A percentile compares a stretch with the other conserved stretches of the same genome.
These are phyloP conservation scores for Euphorbia pulcherrima DNA, from an alignment of 345 rosid species.

Conservation along the genomic window DNA sequence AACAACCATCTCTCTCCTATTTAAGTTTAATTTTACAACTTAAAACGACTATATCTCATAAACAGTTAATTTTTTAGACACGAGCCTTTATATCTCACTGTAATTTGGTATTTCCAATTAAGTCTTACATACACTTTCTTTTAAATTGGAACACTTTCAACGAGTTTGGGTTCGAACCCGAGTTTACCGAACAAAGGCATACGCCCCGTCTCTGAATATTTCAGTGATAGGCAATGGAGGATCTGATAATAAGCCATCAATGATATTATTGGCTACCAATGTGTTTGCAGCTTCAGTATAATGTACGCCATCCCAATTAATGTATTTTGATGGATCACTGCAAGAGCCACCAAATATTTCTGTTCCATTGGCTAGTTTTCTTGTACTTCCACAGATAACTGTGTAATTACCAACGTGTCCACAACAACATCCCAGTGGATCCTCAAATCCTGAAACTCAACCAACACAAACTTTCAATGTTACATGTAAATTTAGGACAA, in stretches of 20 bases:
- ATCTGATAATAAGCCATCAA: constrained; percentile 32
- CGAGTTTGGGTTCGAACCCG: no score
- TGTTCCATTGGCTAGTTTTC: constrained; percentile 20
- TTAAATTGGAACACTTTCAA: no score
- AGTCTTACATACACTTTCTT: no score
- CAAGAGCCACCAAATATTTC: constrained; percentile 11
- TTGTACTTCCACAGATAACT: constrained; percentile 24
- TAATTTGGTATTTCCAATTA: no score
- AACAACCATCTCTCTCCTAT: no score
- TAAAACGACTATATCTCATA: no score
- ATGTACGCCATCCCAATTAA: constrained; percentile 39
- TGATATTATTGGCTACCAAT: constrained; percentile 27
- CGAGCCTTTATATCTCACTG: not conserved
- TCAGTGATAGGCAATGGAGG: constrained; percentile 24
- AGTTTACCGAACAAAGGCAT: no score
- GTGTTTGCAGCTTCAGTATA: constrained; percentile 34
- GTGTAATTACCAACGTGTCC: constrained; percentile 18
- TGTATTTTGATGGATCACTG: constrained; percentile 24
- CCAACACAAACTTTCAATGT: not conserved
- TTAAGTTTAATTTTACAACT: no score
- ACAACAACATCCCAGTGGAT: constrained; percentile 26
- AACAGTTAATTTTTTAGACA: no score
- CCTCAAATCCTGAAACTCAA: constrained; percentile 23
- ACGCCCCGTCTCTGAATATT: constrained; percentile 8
- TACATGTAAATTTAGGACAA: no score